A percentile compares a stretch with the other conserved stretches of the same genome.
These are phyloP conservation scores for Sarocladium oryzae DNA, from an alignment of 2,329 filamentous ascomycete genomes.

Conservation along the genomic window DNA sequence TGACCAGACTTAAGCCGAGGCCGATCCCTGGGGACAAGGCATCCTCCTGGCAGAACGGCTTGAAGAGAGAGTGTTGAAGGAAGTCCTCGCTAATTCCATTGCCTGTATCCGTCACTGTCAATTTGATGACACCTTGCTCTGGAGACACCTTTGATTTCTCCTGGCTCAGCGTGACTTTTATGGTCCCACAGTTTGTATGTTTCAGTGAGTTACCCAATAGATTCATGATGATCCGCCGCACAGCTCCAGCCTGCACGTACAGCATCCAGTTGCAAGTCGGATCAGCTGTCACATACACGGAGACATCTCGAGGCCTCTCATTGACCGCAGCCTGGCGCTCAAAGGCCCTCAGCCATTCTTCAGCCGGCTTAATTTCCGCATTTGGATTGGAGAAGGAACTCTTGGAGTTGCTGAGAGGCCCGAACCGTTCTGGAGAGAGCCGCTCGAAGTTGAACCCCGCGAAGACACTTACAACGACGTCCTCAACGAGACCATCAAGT, in stretches of 20 bases:
- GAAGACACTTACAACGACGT: constrained; percentile 40
- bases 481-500: constrained; percentile 36
- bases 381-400: no score
- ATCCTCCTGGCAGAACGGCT: constrained; percentile 60
- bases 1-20: constrained; percentile 59
- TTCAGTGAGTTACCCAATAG: constrained; percentile 57
- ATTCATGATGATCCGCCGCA: constrained; percentile 54
- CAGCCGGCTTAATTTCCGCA: background rate
- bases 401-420: background rate
- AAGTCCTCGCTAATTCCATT: constrained; percentile 60
- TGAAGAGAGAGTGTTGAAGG: constrained; percentile 52
- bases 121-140: constrained; percentile 14
- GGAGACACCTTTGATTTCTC: background rate
- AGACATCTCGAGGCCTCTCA: constrained; percentile 19
- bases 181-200: constrained; percentile 39
- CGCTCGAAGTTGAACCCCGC: constrained; percentile 36
- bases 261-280: constrained; percentile 43
- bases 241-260: constrained; percentile 44
- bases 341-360: no score
- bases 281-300: constrained; percentile 45
- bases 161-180: constrained; percentile 23
- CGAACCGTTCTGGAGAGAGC: constrained; percentile 8
- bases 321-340: background rate
- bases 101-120: constrained; percentile 57
- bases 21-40: constrained; percentile 53